Evolutionary conservation across 257 asterid species (phyloP), one percentile per base, ranked within the genome.

Genomic region (Solanum phureja): DNA sequence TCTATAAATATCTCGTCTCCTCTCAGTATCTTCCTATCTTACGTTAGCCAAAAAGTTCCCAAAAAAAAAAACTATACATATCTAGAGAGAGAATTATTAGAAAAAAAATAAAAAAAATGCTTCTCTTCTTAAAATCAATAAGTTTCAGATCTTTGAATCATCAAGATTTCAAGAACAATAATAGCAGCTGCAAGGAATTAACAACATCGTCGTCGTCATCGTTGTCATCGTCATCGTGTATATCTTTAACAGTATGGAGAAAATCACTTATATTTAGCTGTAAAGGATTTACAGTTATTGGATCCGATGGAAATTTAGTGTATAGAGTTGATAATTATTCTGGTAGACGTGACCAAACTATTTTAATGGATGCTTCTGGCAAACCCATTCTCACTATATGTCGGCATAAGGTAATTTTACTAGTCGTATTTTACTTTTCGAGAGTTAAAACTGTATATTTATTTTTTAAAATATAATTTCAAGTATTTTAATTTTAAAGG

Each of bases 331-430:
- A 95, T 85, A 94, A 90, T 87, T 95, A 95, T 93, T 19, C 91
- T 27, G 88, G 90, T 9, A 90, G 90, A 19, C 93, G 94, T 21
- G 42, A 74, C 42, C 87, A 89, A 13, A 87, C 93, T 74, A 14
- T 88, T 29, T 98, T 95, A 90, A 95, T 94, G 98, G 98, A 95
- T 87, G 98, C 92, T 44, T 86, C 91, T 0, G 97, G 98, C 46
- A 84, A 87, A 73, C 95, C 98, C 56, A 82, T 95, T 29, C 91
- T 94, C 89, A 94, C 98, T 0, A 87, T 94, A 18, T 88, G 90
- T 42, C 94, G 94, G 3, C 95, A 91, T 72, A 94, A 92, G 98
- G 96, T 95, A 90, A 31, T 72, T 58, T 58, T 58, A 58, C 2
- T 14, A 2, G 2, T 46, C 6, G 0, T 12, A 46, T 46, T 44